A percentile compares a stretch with the other conserved stretches of the same genome.
Evolutionary conservation across 257 asterid species (phyloP).

Genomic region (Primulina huaijiensis): DNA sequence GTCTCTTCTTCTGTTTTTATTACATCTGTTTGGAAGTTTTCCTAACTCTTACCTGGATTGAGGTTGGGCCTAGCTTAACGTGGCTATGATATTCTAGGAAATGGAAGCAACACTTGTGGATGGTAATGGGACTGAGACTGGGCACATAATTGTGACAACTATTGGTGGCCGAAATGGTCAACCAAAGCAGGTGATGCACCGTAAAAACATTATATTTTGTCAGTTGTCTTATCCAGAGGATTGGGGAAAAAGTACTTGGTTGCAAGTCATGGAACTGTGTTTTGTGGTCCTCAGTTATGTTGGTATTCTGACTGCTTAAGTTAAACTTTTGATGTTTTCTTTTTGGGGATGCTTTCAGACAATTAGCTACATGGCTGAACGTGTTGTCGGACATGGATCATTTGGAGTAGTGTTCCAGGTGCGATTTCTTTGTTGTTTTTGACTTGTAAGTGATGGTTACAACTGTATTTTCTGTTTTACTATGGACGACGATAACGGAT

Average conservation of each 20-base stretch:
- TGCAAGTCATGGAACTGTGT: conserved; percentile 1
- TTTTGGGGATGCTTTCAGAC: conserved; percentile 46
- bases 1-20: conserved; percentile 1
- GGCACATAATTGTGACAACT: conserved; percentile 89
- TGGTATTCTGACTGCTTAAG: not conserved
- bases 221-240: not conserved
- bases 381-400: conserved; percentile 87
- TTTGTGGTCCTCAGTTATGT: not conserved
- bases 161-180: conserved; percentile 90
- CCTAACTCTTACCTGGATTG: conserved; percentile 24
- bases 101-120: conserved; percentile 75
- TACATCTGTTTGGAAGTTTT: conserved; percentile 15
- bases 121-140: conserved; percentile 96
- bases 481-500: conserved; percentile 12
- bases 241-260: conserved; percentile 9
- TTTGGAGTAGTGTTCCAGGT: conserved; percentile 95
- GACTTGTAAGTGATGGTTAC: conserved; percentile 19
- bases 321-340: conserved; percentile 1
- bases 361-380: conserved; percentile 92
- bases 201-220: conserved; percentile 2
- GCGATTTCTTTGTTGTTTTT: conserved; percentile 24
- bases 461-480: conserved; percentile 18
- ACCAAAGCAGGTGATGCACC: conserved; percentile 72
- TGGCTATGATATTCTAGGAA: conserved; percentile 42
- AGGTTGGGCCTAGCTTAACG: conserved; percentile 19